Base-by-base conservation (phyloP, 495 filamentous ascomycete species). In the Amphirosellinia nigrospora region DNA sequence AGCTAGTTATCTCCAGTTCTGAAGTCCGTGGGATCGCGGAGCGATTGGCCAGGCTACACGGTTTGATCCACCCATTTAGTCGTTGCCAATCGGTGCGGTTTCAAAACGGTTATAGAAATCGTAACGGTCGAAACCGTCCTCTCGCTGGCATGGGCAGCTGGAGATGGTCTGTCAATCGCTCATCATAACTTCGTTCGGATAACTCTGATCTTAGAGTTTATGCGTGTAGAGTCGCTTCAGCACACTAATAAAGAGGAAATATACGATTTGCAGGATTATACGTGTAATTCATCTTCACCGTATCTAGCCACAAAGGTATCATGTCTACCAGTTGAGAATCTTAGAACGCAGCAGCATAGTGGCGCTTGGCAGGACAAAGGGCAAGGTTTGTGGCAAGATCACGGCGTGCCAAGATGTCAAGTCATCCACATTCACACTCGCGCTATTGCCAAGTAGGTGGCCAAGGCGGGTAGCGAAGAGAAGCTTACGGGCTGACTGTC, bases 391-490 rank as follows among this genome's bases (percentile, higher is more conserved):
- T 43, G 43, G 21, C 64, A 21, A 67, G 52, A 56, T 41, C 21
- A 26, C 50, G 26, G 52, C 19, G 7, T 23, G 64, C 64, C 64
- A 67, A 67, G 64, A 48, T 4, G 21, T 58, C 15, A 39, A 43
- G 50, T 45, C 46, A 58, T 56, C 50, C 50, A 45, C 55, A 19
- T 36, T 36, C 55, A n/a, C 30, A 58, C 55, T 36, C 55, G 11
- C 30, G 38, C 55, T 58, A 58, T 15, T 55, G 64, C 50, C 43
- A 66, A 41, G 46, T 5, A 3, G 5, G n/a, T 30, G 48, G 64
- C 64, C 64, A 67, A 67, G 64, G 52, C 64, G 64, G 64, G 39
- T 46, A 64, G 41, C 41, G 61, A 64, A 10, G 30, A 41, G 26
- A 21, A 23, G 64, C 64, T 59, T 56, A 67, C 64, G 64, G 36